Evolutionary conservation across 768 basidiomycete species (phyloP).

Genomic region (Pulveroboletus sp.): DNA sequence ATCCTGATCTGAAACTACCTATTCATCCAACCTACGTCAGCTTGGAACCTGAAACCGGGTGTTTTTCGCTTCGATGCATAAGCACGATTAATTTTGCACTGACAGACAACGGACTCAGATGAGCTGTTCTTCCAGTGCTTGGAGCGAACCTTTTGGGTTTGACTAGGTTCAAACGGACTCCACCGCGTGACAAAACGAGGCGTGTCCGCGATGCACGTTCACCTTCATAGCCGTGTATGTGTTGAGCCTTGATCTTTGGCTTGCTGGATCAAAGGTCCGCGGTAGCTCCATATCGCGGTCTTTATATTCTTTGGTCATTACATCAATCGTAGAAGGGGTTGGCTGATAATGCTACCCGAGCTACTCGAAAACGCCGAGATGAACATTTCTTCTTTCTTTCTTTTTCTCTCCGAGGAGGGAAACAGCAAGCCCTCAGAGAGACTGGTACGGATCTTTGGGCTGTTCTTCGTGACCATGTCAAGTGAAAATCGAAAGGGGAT

Average conservation of each 20-base stretch:
- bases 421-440: no score
- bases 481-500: no score
- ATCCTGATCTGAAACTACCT: no score
- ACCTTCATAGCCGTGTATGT: background rate
- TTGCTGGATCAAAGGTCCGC: background rate
- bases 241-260: background rate
- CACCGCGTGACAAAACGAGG: no score
- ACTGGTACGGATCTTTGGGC: no score
- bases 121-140: background rate
- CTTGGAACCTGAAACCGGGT: background rate
- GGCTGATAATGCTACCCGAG: background rate
- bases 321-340: background rate
- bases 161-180: background rate
- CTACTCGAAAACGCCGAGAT: background rate
- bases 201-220: background rate
- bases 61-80: background rate
- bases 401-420: background rate
- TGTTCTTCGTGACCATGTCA: no score
- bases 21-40: no score
- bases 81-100: background rate
- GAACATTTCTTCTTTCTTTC: background rate
- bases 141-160: conserved; percentile 3
- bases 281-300: no score
- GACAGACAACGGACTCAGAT: background rate
- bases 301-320: background rate